Percentiles rank a stretch among this genome's conserved stretches.
phyloP scores from a whole-genome alignment of 2,329 filamentous ascomycete species.

The Parastagonospora avenae region DNA sequence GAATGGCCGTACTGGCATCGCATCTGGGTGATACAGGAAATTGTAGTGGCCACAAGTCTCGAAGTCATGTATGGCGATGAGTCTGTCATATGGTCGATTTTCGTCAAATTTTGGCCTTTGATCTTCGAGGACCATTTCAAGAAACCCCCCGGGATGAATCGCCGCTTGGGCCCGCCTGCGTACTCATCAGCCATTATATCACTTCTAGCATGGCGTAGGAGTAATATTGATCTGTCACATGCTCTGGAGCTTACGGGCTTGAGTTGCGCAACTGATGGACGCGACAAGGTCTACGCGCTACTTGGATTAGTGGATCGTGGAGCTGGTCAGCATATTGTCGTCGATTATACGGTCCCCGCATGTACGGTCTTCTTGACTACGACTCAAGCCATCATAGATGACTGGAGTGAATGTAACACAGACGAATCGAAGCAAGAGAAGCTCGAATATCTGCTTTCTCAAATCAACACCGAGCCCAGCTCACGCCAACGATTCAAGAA shows the following conservation, averaged over 20 bases:
- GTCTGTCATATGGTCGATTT: background rate
- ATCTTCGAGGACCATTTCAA: background rate
- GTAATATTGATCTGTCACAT: background rate
- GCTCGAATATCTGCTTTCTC: background rate
- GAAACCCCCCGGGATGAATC: background rate
- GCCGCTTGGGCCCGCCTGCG: background rate
- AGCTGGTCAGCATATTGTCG: background rate
- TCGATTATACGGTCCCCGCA: background rate
- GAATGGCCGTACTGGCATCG: background rate
- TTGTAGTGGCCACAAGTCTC: background rate
- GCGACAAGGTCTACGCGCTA: slow-evolving; percentile 21
- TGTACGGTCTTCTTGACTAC: background rate
- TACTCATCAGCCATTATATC: background rate
- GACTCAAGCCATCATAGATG: background rate
- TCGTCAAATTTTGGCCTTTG: background rate
- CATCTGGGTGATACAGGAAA: slow-evolving; percentile 7
- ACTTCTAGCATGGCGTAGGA: background rate
- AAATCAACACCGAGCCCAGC: background rate
- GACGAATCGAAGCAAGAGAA: background rate
- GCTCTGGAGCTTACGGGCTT: background rate
- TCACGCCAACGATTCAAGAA: background rate
- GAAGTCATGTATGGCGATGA: background rate
- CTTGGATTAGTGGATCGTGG: slow-evolving; percentile 7
- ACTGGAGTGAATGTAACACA: background rate
- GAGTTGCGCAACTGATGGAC: slow-evolving; percentile 7